A percentile compares a stretch with the other conserved stretches of the same genome.
Evolutionary conservation across 495 filamentous ascomycete genomes (phyloP).

Genomic region (Entonaema liquescens): DNA sequence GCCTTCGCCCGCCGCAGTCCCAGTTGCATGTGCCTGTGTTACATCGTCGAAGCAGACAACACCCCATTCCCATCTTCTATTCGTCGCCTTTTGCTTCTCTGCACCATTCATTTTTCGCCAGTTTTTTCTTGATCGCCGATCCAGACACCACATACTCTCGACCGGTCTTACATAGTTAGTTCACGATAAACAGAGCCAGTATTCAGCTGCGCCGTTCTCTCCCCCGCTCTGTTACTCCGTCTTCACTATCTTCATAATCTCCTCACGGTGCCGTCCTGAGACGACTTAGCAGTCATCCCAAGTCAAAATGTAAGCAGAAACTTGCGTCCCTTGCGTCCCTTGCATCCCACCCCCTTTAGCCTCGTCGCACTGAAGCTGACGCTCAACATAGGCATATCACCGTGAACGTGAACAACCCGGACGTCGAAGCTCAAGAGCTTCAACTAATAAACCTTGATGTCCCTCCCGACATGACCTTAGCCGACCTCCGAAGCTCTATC

Average conservation of each 20-base stretch:
- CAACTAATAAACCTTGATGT: conserved; percentile 88
- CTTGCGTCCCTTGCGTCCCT: not conserved
- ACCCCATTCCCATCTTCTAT: conserved; percentile 16
- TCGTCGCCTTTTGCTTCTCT: conserved; percentile 35
- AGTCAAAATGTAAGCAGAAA: conserved; percentile 39
- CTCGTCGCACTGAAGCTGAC: conserved; percentile 30
- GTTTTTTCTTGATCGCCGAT: conserved; percentile 40
- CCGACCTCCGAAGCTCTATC: conserved; percentile 86
- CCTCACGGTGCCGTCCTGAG: conserved; percentile 12
- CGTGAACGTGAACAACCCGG: conserved; percentile 80
- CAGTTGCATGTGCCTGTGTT: conserved; percentile 41
- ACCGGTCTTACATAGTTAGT: not conserved
- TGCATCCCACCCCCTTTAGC: not conserved
- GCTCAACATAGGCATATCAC: conserved; percentile 74
- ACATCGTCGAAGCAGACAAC: conserved; percentile 36
- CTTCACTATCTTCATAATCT: conserved; percentile 5
- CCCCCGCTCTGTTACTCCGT: conserved; percentile 1
- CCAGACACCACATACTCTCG: conserved; percentile 18
- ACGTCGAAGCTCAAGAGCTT: conserved; percentile 66
- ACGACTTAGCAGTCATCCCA: conserved; percentile 12
- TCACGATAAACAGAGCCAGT: conserved; percentile 4
- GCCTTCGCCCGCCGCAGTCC: conserved; percentile 22
- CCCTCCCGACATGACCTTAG: conserved; percentile 81
- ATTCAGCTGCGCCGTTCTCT: conserved; percentile 12
- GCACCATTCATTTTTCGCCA: conserved; percentile 32